Conservation (phyloP, 129 eudicot genomes). For the Ambrosia trifida region DNA sequence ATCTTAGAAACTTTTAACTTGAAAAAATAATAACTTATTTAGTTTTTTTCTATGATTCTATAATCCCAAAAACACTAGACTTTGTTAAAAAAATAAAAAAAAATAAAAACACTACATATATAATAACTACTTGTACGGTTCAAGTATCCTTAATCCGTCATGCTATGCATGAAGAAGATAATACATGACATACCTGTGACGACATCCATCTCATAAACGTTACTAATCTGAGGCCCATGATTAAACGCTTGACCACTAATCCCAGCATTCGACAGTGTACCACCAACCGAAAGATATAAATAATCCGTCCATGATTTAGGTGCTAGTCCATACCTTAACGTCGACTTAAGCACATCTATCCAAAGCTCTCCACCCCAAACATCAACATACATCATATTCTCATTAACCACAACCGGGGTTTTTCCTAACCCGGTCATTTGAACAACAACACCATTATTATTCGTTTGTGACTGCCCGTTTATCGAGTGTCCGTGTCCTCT, state of each 20-base stretch:
- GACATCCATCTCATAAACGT: conserved; percentile 52
- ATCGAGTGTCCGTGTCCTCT: conserved; percentile 97
- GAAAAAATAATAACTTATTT: too few relatives aligned
- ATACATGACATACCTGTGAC: conserved; percentile 42
- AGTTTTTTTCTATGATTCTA: too few relatives aligned
- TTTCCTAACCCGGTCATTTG: conserved; percentile 51
- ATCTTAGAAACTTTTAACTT: too few relatives aligned
- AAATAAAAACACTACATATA: too few relatives aligned
- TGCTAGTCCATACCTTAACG: conserved; percentile 45
- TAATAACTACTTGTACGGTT: conserved; percentile 22
- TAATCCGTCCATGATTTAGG: conserved; percentile 62
- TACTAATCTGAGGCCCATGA: conserved; percentile 58
- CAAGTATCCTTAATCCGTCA: conserved; percentile 21
- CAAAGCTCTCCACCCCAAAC: conserved; percentile 57
- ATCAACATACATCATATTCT: conserved; percentile 43
- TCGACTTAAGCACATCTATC: conserved; percentile 46
- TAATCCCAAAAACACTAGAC: too few relatives aligned
- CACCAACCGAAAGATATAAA: conserved; percentile 50
- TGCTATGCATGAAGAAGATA: conserved; percentile 15
- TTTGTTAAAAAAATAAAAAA: too few relatives aligned
- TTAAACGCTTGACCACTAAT: conserved; percentile 56
- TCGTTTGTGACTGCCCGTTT: conserved; percentile 76
- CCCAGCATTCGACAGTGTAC: conserved; percentile 59
- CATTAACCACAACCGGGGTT: conserved; percentile 33
- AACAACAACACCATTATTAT: conserved; percentile 60